These are phyloP conservation scores for Ampelomyces quisqualis DNA, from an alignment of 2,329 filamentous ascomycete genomes.

Conservation along the genomic window DNA sequence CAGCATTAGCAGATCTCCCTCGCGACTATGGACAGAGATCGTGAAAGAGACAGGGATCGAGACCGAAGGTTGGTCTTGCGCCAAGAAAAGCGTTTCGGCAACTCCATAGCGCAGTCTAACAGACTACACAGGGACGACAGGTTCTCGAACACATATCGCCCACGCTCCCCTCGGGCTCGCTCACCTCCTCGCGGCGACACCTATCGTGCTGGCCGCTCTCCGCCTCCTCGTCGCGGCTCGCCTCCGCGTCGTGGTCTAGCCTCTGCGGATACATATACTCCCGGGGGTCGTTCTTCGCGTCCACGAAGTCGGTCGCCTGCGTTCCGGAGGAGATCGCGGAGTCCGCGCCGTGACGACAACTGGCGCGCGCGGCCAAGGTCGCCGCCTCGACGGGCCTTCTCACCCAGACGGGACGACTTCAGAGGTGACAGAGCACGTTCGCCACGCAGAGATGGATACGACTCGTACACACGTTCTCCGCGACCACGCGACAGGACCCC, in stretches of 20 bases:
- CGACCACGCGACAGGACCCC: conserved; percentile 48
- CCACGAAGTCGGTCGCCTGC: conserved; percentile 44
- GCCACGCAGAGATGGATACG: conserved; percentile 44
- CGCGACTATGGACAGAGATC: conserved; percentile 40
- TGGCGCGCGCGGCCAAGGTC: conserved; percentile 51
- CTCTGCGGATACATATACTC: conserved; percentile 46
- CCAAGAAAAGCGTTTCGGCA: conserved; percentile 15
- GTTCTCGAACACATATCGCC: conserved; percentile 43
- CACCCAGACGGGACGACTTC: conserved; percentile 42
- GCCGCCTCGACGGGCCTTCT: conserved; percentile 49
- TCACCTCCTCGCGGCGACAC: conserved; percentile 40
- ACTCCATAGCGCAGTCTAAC: conserved; percentile 15
- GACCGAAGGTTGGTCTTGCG: conserved; percentile 47
- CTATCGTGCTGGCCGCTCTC: conserved; percentile 41
- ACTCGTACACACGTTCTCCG: conserved; percentile 46
- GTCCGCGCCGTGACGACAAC: conserved; percentile 46
- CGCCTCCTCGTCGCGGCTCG: conserved; percentile 28
- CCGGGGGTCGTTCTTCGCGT: conserved; percentile 37
- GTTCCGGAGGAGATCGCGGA: conserved; percentile 45
- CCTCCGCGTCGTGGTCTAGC: conserved; percentile 39
- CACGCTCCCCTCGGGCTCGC: conserved; percentile 36
- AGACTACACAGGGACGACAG: conserved; percentile 33
- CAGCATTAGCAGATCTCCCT: not conserved
- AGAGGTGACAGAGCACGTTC: conserved; percentile 44
- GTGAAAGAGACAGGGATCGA: conserved; percentile 46